Percentiles rank a stretch among this genome's conserved stretches.
phyloP scores from a whole-genome alignment of 2,329 filamentous ascomycete species.

The Fragosphaeria purpurea region DNA sequence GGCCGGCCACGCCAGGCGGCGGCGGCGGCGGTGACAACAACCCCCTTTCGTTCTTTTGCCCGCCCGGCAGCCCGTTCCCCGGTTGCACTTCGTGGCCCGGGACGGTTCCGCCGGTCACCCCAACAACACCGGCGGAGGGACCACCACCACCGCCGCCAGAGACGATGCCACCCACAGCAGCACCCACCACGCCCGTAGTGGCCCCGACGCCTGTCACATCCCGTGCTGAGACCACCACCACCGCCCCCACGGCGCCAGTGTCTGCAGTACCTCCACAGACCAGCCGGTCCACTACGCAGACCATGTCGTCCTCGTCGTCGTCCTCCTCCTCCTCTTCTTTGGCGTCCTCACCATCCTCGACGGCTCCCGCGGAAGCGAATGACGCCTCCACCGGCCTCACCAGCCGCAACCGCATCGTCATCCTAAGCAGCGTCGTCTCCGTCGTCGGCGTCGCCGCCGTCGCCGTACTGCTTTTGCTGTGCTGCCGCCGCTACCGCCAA shows the following conservation, averaged over 20 bases:
- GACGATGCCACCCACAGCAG: too few relatives aligned
- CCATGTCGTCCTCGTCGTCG: background rate
- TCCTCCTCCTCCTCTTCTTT: background rate
- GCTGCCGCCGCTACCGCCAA: conserved; percentile 29
- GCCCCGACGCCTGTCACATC: background rate
- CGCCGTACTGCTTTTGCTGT: conserved; percentile 26
- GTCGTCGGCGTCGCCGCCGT: conserved; percentile 33
- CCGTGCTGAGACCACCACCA: background rate
- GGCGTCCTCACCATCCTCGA: background rate
- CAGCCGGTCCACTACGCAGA: background rate
- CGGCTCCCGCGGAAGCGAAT: background rate
- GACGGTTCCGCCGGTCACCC: background rate
- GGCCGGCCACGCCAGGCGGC: background rate
- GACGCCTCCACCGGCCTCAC: conserved; percentile 8
- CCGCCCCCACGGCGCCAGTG: background rate
- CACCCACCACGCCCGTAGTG: background rate
- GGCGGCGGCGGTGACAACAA: background rate
- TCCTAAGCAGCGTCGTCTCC: conserved; percentile 39
- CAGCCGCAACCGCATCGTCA: conserved; percentile 36
- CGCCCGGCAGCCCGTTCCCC: background rate
- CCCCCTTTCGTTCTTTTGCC: background rate
- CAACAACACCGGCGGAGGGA: background rate
- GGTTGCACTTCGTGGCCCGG: background rate
- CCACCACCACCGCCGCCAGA: background rate
- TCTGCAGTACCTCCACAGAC: background rate